These are phyloP conservation scores for Gynandropsis gynandra DNA, from an alignment of 345 rosid genomes.

Conservation along the genomic window DNA sequence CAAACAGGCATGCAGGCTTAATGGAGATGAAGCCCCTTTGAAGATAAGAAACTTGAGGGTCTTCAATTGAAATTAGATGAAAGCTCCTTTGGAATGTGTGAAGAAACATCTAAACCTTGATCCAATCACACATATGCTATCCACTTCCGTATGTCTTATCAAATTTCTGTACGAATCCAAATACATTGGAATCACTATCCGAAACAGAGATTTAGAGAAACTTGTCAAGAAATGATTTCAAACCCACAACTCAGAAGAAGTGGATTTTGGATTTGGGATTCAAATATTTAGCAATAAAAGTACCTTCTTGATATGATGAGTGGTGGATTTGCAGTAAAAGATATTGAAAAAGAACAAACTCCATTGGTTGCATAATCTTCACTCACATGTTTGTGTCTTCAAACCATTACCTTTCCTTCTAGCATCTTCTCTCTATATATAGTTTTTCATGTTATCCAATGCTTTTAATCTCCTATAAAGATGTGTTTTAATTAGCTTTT, in stretches of 20 bases:
- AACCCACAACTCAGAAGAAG: background rate
- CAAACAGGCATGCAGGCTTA: background rate
- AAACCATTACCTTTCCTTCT: constrained; percentile 64
- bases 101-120: constrained; percentile 70
- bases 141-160: constrained; percentile 53
- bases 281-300: too few relatives aligned
- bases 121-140: constrained; percentile 85
- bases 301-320: constrained; percentile 62
- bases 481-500: too few relatives aligned
- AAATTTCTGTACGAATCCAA: constrained; percentile 60
- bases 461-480: too few relatives aligned
- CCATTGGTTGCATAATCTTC: constrained; percentile 84
- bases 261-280: background rate
- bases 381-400: constrained; percentile 88
- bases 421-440: constrained; percentile 40
- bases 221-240: too few relatives aligned
- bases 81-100: constrained; percentile 65
- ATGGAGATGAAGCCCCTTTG: constrained; percentile 53
- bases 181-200: too few relatives aligned
- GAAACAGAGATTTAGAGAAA: too few relatives aligned
- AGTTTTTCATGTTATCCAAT: too few relatives aligned
- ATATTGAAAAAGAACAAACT: constrained; percentile 54
- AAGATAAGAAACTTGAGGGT: constrained; percentile 62
- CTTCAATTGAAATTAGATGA: constrained; percentile 64
- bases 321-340: constrained; percentile 42